phyloP scores from a whole-genome alignment of 179 eudicot species.

The Vitellaria paradoxa region DNA sequence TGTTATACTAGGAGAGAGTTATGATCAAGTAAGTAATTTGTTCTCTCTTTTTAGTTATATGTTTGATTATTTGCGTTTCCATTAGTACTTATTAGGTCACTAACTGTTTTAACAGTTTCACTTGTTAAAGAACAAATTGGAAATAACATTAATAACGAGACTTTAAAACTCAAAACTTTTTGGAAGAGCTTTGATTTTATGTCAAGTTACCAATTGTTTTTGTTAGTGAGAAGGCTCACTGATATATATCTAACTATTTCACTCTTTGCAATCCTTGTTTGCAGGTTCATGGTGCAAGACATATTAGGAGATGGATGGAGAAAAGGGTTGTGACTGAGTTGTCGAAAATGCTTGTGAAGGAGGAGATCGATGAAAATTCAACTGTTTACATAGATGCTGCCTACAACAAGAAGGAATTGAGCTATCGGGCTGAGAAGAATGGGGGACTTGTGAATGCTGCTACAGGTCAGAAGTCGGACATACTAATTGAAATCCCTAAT shows the following conservation, averaged over 20 bases:
- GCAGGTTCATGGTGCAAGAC: constrained; percentile 93
- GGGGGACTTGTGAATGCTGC: constrained; percentile 83
- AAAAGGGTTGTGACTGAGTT: constrained; percentile 86
- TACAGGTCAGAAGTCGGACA: constrained; percentile 76
- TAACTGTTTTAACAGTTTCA: too few relatives aligned
- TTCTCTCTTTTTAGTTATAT: too few relatives aligned
- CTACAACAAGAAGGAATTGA: constrained; percentile 41
- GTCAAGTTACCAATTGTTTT: too few relatives aligned
- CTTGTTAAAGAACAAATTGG: too few relatives aligned
- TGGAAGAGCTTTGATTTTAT: too few relatives aligned
- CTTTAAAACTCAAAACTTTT: too few relatives aligned
- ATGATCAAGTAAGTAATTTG: constrained; percentile 72
- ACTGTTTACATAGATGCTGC: constrained; percentile 65
- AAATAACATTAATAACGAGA: too few relatives aligned
- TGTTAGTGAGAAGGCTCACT: too few relatives aligned
- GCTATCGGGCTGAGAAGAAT: constrained; percentile 71
- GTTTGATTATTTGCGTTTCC: neutral
- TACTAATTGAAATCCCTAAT: constrained; percentile 64
- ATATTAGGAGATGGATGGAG: constrained; percentile 92
- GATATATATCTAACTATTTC: too few relatives aligned
- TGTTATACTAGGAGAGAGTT: constrained; percentile 70
- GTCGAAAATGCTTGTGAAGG: constrained; percentile 76
- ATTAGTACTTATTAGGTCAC: neutral
- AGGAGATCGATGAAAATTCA: constrained; percentile 85
- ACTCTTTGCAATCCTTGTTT: neutral